Conservation (phyloP, 495 filamentous ascomycete genomes). For the Podospora tetraspora region DNA sequence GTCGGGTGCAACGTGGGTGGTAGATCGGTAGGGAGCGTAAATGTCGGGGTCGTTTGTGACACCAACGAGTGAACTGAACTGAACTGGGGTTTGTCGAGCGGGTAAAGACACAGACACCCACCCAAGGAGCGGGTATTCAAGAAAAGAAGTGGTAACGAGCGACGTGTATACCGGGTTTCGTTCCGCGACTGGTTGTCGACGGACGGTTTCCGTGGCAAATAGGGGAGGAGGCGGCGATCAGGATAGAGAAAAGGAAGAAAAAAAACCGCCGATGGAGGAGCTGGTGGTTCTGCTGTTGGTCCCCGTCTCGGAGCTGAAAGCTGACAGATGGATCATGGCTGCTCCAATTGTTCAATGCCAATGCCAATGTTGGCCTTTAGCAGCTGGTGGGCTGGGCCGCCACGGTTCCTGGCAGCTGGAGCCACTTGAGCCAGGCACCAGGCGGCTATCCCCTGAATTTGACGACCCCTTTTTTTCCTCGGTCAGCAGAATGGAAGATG, state of each 20-base stretch:
- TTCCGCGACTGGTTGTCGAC: neutral
- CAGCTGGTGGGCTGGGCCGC: neutral
- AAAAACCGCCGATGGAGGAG: neutral
- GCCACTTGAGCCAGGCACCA: neutral
- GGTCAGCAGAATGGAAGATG: neutral
- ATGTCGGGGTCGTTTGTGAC: neutral
- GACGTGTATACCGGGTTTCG: neutral
- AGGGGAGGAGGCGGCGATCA: neutral
- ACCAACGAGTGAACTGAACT: neutral
- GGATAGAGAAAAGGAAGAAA: neutral
- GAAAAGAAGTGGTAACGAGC: neutral
- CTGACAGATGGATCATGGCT: neutral
- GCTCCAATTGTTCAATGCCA: neutral
- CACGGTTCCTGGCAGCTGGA: neutral
- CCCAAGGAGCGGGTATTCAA: neutral
- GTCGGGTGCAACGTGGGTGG: neutral
- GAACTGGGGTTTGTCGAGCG: neutral
- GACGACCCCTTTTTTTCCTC: neutral
- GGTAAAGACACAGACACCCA: neutral
- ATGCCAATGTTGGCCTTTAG: neutral
- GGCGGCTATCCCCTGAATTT: neutral
- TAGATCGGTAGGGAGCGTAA: neutral
- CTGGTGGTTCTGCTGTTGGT: neutral
- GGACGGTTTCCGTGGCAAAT: neutral
- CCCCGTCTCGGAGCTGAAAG: neutral